Percentiles rank a stretch among this genome's conserved stretches.
Conservation (phyloP, 768 basidiomycete species). For the Boletus tomentosulus region DNA sequence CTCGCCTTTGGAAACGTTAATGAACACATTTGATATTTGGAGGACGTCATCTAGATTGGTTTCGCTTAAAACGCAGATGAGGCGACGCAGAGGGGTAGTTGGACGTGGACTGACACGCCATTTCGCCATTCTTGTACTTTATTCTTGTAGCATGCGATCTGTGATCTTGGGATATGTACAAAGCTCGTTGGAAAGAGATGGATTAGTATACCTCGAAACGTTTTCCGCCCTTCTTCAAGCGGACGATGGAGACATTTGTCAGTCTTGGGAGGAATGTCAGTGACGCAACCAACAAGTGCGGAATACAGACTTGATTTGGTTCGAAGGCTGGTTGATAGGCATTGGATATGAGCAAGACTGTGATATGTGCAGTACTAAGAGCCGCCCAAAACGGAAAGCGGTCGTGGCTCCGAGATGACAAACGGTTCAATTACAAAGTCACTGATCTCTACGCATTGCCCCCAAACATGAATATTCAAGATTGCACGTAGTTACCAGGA, state of each 20-base stretch:
- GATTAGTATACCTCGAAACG: slow-evolving; percentile 74
- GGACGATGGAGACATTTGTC: slow-evolving; percentile 95
- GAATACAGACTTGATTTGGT: slow-evolving; percentile 73
- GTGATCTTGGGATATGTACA: not conserved
- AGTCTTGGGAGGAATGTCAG: slow-evolving; percentile 48
- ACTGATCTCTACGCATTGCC: not conserved
- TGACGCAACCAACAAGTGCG: not conserved
- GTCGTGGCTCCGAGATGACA: not conserved
- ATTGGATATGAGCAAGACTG: slow-evolving; percentile 3
- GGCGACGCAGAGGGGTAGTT: not conserved
- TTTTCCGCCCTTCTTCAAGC: slow-evolving; percentile 95
- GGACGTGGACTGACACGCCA: slow-evolving; percentile 62
- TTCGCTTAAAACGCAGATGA: slow-evolving; percentile 50
- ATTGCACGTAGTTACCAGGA: slow-evolving; percentile 58
- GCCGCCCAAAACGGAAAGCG: not conserved
- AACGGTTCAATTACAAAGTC: not conserved
- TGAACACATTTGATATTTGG: slow-evolving; percentile 94
- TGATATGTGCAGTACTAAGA: too few species aligned
- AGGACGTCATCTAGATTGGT: slow-evolving; percentile 92
- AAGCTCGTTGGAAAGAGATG: not conserved
- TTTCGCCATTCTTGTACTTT: slow-evolving; percentile 96
- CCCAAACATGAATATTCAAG: not conserved
- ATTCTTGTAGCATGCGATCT: slow-evolving; percentile 99
- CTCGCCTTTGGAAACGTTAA: slow-evolving; percentile 95
- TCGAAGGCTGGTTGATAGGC: slow-evolving; percentile 80